Base-by-base conservation (phyloP, 192 early-diverging fungal species). In the Linnemannia hyalina region DNA sequence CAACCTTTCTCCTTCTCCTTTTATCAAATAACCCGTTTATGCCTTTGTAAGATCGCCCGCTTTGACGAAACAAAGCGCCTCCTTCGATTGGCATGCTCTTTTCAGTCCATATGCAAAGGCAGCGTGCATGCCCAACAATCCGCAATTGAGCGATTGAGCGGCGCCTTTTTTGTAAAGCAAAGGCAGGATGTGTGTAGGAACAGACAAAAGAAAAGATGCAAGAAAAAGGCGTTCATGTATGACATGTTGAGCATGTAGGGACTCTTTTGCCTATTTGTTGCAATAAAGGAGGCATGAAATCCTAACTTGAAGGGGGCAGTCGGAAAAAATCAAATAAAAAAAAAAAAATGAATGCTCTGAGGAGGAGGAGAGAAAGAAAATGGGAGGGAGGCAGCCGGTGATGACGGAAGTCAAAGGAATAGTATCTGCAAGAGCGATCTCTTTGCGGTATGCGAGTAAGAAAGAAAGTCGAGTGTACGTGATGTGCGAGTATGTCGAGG, bases 271-370 rank as follows among this genome's bases (percentile, higher is more conserved):
- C 55, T 26, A n/a, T 60, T 26, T 65, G 29, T 32, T 32, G n/a
- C 26, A 65, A 65, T 65, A 65, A 65, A 65, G 60, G 29, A 65
- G 60, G 60, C 60, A 65, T 65, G 55, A 60, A 23, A 60, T 60
- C 7, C 4, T 18, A 52, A 52, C 5, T 22, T 52, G 18, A 52
- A 18, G n/a, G 55, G 1, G 7, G 10, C n/a, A 6, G n/a, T 4
- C 22, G 22, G 20, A 22, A 52, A 52, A 52, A 52, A 20, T 46
- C 44, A 52, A 20, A 52, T 52, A 52, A 52, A 52, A 22, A 18
- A 52, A 52, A 52, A 16, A 5, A 4, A 1, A 40, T 22, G 49
- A 52, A 52, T 3, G 2, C 49, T 52, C 49, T 52, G 49, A 52
- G 49, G 18, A 52, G 49, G 18, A 52, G 49, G 35, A 35, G 49